Base-by-base conservation (phyloP, 2,329 filamentous ascomycete genomes). In the Neophaeococcomyces aloes region DNA sequence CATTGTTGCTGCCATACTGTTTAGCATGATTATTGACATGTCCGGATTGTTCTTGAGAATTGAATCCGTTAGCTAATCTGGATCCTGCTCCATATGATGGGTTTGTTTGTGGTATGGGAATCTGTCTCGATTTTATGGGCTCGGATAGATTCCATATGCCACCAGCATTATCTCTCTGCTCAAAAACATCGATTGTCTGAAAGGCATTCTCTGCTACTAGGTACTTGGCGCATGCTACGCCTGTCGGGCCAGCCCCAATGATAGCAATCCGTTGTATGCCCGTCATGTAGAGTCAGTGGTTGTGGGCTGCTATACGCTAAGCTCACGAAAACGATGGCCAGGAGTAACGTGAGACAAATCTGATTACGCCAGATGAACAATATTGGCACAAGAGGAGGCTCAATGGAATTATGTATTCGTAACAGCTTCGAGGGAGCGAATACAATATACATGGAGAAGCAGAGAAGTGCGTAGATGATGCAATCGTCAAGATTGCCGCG, bases 211-310 rank as follows among this genome's bases (percentile, higher is more conserved):
- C 86, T 0, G 82, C 85, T 8, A 75, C 60, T 14, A 95, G 70
- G 57, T 88, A 88, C 70, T 86, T 91, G 42, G 86, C 86, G 18
- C 82, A 78, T 19, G 81, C 76, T 3, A 94, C 69, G 3, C 89
- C 51, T 7, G 51, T 44, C 1, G 52, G 53, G 2, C 52, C 52
- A 14, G 41, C 52, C 19, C 53, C 52, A 23, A 55, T 48, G 10
- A 56, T 46, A 19, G 49, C 52, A 17, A 55, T 45, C 13, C 48
- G 41, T 4, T 40, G 45, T 21, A 53, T 48, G n/a, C 35, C 27
- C 7, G 34, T 33, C 23, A 27, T 27, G 23, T 27, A 5, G 10
- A 10, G 10, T 27, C 10, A 27, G 23, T 27, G 23, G 5, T 27
- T 5, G 5, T 10, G 5, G 23, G 10, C 23, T 27, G 10, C n/a